Evolutionary conservation across 2,329 filamentous ascomycete species (phyloP), one percentile per base, ranked within the genome.

Genomic region (Hysterium pulicare): DNA sequence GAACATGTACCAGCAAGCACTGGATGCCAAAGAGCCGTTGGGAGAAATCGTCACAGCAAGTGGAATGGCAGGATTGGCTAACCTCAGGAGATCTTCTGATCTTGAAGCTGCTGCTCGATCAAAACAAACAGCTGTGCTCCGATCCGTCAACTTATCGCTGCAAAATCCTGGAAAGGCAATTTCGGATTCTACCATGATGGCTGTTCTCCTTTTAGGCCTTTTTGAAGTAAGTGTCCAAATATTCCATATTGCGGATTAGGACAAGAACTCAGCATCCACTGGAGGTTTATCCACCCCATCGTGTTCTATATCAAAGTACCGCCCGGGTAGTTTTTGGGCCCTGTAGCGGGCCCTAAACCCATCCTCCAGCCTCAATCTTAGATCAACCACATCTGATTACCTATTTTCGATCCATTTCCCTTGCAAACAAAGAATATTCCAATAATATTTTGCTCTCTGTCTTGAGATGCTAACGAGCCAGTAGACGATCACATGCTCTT

Each of bases 21-120:
- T 34, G n/a, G n/a, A 15, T 34, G 17, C 24, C 10, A 21, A 37
- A n/a, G 48, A 51, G 37, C 49, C 51, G 13, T 35, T 52, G 5
- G 40, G 42, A 17, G 52, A 55, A n/a, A 49, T 51, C 22, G 33
- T 53, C 7, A 38, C 31, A 32, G 52, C 52, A 21, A 49, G 31
- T 33, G 46, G 50, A 4, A 36, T 55, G 31, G 52, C 52, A 16
- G 47, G 45, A 10, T 34, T 53, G 13, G 50, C 46, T 8, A 51
- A 47, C 31, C 26, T 42, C 6, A 45, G 38, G 31, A 44, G 38
- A 5, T 38, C 42, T 8, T 41, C 45, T 9, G 45, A 50, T 9
- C 34, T 53, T 19, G 16, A 53, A 16, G 35, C 39, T 15, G 38
- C 39, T 6, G 52, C 52, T 11, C 51, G 50, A 38, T 33, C 36